Evolutionary conservation across 2,329 filamentous ascomycete species (phyloP), one percentile per base, ranked within the genome.

Genomic region (Neofusicoccum laricinum): DNA sequence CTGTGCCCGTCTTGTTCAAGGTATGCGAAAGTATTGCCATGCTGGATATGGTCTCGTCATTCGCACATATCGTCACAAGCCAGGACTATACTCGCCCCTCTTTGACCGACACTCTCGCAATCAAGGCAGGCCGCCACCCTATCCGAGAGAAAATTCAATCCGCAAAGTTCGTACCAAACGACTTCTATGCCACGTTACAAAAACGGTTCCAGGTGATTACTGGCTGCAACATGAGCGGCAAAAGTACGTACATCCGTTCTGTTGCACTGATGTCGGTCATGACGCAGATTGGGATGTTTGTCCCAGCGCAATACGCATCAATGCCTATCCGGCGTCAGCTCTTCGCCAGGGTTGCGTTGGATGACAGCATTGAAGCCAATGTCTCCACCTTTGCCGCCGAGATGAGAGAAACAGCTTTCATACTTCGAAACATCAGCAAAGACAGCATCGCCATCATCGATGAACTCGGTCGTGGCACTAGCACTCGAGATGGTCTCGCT

Each of bases 381-480:
- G 86, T 97, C 25, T 98, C 94, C 0, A 97, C 92, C 0, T 99
- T 98, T 73, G 92, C 93, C 0, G 85, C 92, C 0, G 95, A 99
- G 76, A 98, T 99, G 95, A 86, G 92, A 46, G 95, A 98, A 71
- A 96, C 94, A 79, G 92, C 93, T 0, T 97, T 96, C 74, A 97
- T 99, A 63, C 79, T 98, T 1, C 85, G 87, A 61, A 96, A 97
- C 71, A 86, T 97, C 64, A 89, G 93, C 68, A 82, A 83, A 6
- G 85, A 86, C 53, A 94, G 91, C 69, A 82, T 97, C 70, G 88
- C 89, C 1, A 90, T 99, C 55, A 86, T 99, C 57, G 95, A 99
- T 70, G 95, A 99, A 72, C 85, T 99, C 3, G 94, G 95, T 0
- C 86, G 95, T 32, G 94, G 93, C 1, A 99, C 95, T 0, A 95